Evolutionary conservation across 1,284 basidiomycete species (phyloP), one percentile per base, ranked within the genome.

Genomic region (Peniophora sp.): DNA sequence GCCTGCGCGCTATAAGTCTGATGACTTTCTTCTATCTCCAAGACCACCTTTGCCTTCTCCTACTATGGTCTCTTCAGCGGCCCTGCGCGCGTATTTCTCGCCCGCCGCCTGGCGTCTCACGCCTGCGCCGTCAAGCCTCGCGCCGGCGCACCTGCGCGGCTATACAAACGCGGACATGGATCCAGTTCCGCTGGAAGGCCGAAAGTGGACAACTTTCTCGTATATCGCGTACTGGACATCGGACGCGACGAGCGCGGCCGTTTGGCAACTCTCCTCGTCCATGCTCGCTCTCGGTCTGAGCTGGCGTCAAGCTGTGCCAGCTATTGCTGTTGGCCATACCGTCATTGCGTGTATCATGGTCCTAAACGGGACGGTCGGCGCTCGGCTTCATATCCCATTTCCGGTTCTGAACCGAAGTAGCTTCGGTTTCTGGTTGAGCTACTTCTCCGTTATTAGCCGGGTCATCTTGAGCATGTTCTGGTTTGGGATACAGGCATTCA

Each of bases 371-470:
- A 82, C 83, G 24, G 75, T 83, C 49, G 87, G 88, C 16, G 85
- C 86, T 6, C 75, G 81, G 14, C 73, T 89, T 47, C 81, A 81
- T 55, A 69, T 83, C 20, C 75, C 79, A 1, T 92, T 90, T 61
- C 82, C 87, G 0, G 78, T 91, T 36, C 72, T 89, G 8, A 83
- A 84, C 55, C 75, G 89, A 3, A 83, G 85, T 0, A 85, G 83
- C 0, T 91, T 86, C 61, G 89, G 89, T 0, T 89, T 89, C 68
- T 89, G 83, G 75, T 76, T 90, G 59, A 83, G 81, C 62, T 84
- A 85, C 61, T 88, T 88, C 63, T 81, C 78, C 55, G 84, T 92
- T 49, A 65, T 92, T 53, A 86, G 84, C 50, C 78, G 88, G 12
- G 76, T 81, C 48, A 69, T 88, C 39, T 74, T 89, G n/a, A 74